Percentiles rank a stretch among this genome's conserved stretches.
Conservation (phyloP, 805 yeast species). For the Ogataea pignaliae region DNA sequence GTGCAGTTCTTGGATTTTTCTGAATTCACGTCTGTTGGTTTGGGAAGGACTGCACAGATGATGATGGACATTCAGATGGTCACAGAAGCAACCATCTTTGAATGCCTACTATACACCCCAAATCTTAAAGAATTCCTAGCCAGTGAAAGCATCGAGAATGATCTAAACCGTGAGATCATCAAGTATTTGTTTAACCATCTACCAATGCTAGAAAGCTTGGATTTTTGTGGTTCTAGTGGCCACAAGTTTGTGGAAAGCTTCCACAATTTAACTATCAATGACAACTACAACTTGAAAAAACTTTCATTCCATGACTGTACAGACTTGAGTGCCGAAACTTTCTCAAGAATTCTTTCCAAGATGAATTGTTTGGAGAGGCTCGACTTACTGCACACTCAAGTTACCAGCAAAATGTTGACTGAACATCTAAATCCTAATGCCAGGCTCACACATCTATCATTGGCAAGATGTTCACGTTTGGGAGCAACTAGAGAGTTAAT, state of each 20-base stretch:
- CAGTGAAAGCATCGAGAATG: conserved; percentile 81
- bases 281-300: conserved; percentile 31
- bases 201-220: conserved; percentile 61
- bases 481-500: conserved; percentile 65
- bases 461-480: conserved; percentile 60
- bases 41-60: conserved; percentile 87
- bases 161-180: conserved; percentile 59
- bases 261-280: conserved; percentile 33
- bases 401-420: conserved; percentile 57
- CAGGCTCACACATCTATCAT: conserved; percentile 67
- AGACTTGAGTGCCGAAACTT: conserved; percentile 56
- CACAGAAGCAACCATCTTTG: conserved; percentile 63
- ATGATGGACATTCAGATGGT: conserved; percentile 89
- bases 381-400: conserved; percentile 78
- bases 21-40: conserved; percentile 83
- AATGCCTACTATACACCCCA: conserved; percentile 59
- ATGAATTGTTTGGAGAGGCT: conserved; percentile 55
- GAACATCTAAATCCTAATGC: conserved; percentile 50
- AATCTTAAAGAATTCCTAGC: conserved; percentile 76
- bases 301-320: conserved; percentile 88
- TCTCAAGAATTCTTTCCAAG: conserved; percentile 54
- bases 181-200: conserved; percentile 49
- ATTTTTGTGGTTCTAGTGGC: conserved; percentile 86
- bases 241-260: conserved; percentile 57
- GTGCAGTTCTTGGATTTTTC: conserved; percentile 81